These are phyloP conservation scores for Xanthoconium stramineum DNA, from an alignment of 768 basidiomycete genomes.

Conservation along the genomic window DNA sequence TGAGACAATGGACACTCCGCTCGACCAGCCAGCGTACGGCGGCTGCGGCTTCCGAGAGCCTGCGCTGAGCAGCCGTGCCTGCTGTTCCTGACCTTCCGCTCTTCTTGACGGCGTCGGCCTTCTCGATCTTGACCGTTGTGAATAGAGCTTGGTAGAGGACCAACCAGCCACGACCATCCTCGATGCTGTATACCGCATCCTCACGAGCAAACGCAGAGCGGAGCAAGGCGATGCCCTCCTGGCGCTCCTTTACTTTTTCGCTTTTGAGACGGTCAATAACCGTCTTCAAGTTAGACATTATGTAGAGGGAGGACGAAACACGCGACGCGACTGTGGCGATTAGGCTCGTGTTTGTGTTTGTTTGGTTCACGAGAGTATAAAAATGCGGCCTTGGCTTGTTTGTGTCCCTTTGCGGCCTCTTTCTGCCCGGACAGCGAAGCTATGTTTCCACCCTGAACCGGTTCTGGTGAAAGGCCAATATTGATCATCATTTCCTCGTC, in stretches of 20 bases:
- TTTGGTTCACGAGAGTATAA: conserved; percentile 30
- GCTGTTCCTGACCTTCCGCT: conserved; percentile 39
- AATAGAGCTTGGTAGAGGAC: conserved; percentile 74
- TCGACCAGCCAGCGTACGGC: conserved; percentile 74
- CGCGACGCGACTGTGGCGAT: conserved; percentile 13
- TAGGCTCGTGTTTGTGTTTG: conserved; percentile 22
- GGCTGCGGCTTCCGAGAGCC: conserved; percentile 64
- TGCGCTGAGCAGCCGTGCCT: conserved; percentile 48
- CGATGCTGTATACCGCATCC: conserved; percentile 38
- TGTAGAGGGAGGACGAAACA: neutral
- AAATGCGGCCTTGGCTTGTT: conserved; percentile 1
- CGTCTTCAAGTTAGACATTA: conserved; percentile 44
- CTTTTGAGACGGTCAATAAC: conserved; percentile 53
- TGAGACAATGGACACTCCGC: conserved; percentile 53
- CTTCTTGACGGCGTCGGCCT: conserved; percentile 40
- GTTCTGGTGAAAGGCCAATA: conserved; percentile 81
- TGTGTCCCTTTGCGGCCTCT: conserved; percentile 43
- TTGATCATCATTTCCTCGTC: conserved; percentile 43
- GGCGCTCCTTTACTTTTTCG: conserved; percentile 67
- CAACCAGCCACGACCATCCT: conserved; percentile 52
- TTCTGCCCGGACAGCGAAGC: conserved; percentile 75
- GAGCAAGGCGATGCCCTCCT: conserved; percentile 56
- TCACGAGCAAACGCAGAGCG: conserved; percentile 50
- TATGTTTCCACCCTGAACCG: conserved; percentile 61
- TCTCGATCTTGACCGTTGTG: conserved; percentile 61